These are phyloP conservation scores for Paragyromitra xinjiangensis DNA, from an alignment of 495 filamentous ascomycete species.

Conservation along the genomic window DNA sequence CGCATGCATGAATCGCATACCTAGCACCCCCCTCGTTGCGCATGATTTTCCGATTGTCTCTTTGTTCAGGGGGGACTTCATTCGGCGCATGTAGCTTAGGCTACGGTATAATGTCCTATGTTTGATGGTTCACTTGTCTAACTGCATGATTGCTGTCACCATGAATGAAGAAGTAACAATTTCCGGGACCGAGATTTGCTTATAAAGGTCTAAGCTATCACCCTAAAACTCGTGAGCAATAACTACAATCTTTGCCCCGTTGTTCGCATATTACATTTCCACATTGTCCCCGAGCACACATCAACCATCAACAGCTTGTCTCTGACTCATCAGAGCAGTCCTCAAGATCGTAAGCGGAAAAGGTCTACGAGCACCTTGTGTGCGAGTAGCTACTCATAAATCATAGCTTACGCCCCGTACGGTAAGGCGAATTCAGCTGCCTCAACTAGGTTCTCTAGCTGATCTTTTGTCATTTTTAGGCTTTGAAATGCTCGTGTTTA, in stretches of 20 bases:
- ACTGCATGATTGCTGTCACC: background rate
- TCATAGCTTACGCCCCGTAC: background rate
- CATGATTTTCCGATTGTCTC: background rate
- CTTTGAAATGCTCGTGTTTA: background rate
- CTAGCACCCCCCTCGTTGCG: background rate
- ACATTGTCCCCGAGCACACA: background rate
- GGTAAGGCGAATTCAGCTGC: background rate
- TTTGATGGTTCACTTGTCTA: background rate
- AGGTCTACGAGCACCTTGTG: background rate
- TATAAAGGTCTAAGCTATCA: background rate
- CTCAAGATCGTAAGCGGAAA: background rate
- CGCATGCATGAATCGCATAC: background rate
- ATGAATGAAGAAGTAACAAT: background rate
- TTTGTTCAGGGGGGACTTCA: background rate
- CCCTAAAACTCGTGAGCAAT: background rate
- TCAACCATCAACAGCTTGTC: background rate
- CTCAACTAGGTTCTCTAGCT: background rate
- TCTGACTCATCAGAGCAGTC: background rate
- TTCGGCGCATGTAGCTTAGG: background rate
- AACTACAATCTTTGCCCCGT: background rate
- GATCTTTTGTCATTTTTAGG: background rate
- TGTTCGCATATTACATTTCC: background rate
- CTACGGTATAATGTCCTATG: background rate
- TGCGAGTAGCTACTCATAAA: background rate
- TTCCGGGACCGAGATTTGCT: background rate